Evolutionary conservation across 805 yeast genomes (phyloP).

Genomic region (Candida orba): DNA sequence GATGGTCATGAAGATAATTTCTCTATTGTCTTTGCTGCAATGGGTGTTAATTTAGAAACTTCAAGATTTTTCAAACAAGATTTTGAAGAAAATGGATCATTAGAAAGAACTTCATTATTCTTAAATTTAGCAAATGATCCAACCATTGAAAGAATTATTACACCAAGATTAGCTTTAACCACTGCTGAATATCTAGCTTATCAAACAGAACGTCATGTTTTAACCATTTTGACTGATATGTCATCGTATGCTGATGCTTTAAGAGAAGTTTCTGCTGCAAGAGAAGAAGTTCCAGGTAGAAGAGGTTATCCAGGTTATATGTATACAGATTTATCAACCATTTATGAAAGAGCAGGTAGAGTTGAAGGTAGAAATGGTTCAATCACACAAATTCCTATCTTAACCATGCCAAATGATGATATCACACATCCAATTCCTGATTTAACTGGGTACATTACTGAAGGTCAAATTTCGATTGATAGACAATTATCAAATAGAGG

Average conservation of each 20-base stretch:
- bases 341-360: slow-evolving; percentile 99
- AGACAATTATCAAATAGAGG: slow-evolving; percentile 96
- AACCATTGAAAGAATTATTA: slow-evolving; percentile 97
- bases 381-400: slow-evolving; percentile 96
- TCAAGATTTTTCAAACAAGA: slow-evolving; percentile 98
- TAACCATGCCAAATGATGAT: slow-evolving; percentile 99
- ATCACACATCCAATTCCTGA: slow-evolving; percentile 99
- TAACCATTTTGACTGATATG: slow-evolving; percentile 98
- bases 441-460: slow-evolving; percentile 98
- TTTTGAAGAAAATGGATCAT: slow-evolving; percentile 97
- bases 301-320: slow-evolving; percentile 99
- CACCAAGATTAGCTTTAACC: slow-evolving; percentile 97
- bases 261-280: slow-evolving; percentile 99
- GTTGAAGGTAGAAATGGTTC: slow-evolving; percentile 99
- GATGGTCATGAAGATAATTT: slow-evolving; percentile 99
- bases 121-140: slow-evolving; percentile 98
- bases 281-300: slow-evolving; percentile 99
- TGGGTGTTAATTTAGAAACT: slow-evolving; percentile 99
- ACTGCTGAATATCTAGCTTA: slow-evolving; percentile 98
- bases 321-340: slow-evolving; percentile 99
- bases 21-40: slow-evolving; percentile 98
- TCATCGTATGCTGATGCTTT: slow-evolving; percentile 99
- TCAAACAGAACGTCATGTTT: slow-evolving; percentile 98
- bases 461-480: slow-evolving; percentile 97
- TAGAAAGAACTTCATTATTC: slow-evolving; percentile 95